A percentile compares a stretch with the other conserved stretches of the same genome.
These are phyloP conservation scores for Mortierella sp. DNA, from an alignment of 371 early-diverging fungal species.

Conservation along the genomic window DNA sequence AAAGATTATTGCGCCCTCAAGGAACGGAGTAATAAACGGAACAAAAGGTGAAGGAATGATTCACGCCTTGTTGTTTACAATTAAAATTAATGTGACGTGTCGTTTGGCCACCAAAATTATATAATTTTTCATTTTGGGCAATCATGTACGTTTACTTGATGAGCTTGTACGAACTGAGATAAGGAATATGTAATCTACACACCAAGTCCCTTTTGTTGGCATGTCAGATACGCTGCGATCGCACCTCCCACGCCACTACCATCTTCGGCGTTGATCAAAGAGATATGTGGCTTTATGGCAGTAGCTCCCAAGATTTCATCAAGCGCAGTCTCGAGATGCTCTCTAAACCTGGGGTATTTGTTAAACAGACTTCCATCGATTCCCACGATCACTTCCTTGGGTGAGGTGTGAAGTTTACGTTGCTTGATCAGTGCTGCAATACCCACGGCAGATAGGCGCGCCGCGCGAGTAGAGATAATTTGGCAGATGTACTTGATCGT, in stretches of 20 bases:
- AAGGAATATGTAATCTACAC: background rate
- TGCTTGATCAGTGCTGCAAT: slow-evolving; percentile 75
- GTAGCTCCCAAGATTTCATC: slow-evolving; percentile 74
- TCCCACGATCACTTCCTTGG: slow-evolving; percentile 71
- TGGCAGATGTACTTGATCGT: slow-evolving; percentile 71
- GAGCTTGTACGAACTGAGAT: background rate
- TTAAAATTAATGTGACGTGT: slow-evolving; percentile 2
- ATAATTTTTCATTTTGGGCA: background rate
- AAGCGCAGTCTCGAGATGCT: slow-evolving; percentile 72
- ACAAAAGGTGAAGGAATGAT: background rate
- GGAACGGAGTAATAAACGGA: too few species aligned
- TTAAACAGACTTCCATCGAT: slow-evolving; percentile 78
- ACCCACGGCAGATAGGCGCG: slow-evolving; percentile 72
- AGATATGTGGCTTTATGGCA: slow-evolving; percentile 60
- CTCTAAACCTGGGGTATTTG: slow-evolving; percentile 75
- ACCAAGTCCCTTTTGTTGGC: slow-evolving; percentile 12
- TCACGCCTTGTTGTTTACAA: too few species aligned
- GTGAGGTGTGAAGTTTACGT: slow-evolving; percentile 59
- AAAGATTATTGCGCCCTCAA: too few species aligned
- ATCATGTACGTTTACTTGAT: slow-evolving; percentile 1
- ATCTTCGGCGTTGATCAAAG: slow-evolving; percentile 62
- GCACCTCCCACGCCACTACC: slow-evolving; percentile 76
- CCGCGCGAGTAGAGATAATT: slow-evolving; percentile 74
- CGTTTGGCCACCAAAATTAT: background rate
- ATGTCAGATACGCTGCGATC: slow-evolving; percentile 62